Base-by-base conservation (phyloP, 257 asterid species). In the Solanum clarkiae region DNA sequence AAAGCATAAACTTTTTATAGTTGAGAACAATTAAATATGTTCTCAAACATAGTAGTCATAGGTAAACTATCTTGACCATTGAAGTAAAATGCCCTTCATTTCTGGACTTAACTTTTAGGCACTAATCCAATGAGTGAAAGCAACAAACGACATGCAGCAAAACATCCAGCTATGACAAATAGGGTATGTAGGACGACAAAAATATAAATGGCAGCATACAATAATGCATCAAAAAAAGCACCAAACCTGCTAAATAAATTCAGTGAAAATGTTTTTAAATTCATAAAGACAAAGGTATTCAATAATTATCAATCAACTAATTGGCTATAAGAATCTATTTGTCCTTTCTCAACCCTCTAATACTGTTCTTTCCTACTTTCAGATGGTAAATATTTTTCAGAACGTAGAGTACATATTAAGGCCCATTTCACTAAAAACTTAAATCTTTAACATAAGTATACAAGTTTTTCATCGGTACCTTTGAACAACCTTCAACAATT, bases 401-500 rank as follows among this genome's bases (percentile, higher is more conserved):
- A 74, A 51, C 22, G 59, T 7, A 15, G 47, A 66, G 51, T 49
- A 49, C n/a, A 75, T 47, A 75, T 49, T 49, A 55, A 9, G 81
- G 60, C 44, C 44, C 44, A 8, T 75, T 74, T 47, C 60, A 47
- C 54, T 74, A 22, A 74, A 29, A 22, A 13, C 59, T 74, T 24
- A 51, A 51, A 40, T 22, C 14, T 51, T 53, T 10, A 2, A 81
- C 69, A 54, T 15, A 66, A 80, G 16, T n/a, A 55, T 51, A 29
- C 22, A 63, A 24, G 26, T 26, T 40, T 72, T 36, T 72, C 40
- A 45, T 75, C 68, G 82, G 4, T 91, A 96, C 98, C 98, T 97
- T 97, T 6, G 98, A 88, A 87, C 98, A 95, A 44, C 99, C 99
- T 90, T 97, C 98, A 0, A 98, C 99, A 84, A 97, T 97, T 86